These are phyloP conservation scores for Backusella mclennaniae DNA, from an alignment of 192 early-diverging fungal genomes.

Conservation along the genomic window DNA sequence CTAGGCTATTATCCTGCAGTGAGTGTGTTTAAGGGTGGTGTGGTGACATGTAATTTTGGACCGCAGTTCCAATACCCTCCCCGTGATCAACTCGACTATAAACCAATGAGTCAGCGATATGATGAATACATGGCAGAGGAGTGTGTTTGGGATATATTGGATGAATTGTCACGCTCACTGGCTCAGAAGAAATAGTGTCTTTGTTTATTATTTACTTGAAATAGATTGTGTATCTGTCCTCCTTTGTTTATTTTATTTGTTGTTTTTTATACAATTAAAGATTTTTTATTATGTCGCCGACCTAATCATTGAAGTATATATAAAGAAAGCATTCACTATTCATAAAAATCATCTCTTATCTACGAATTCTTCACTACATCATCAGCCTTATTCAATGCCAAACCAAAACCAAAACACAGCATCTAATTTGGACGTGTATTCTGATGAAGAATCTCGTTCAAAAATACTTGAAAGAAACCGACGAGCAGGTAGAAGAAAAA, in stretches of 20 bases:
- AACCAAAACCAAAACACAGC: not conserved
- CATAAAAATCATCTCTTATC: no score
- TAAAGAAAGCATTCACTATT: not conserved
- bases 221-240: not conserved
- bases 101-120: constrained; percentile 57
- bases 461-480: not conserved
- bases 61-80: constrained; percentile 62
- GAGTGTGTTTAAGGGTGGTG: constrained; percentile 59
- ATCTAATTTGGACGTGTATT: not conserved
- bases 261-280: constrained; percentile 2
- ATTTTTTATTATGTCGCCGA: not conserved
- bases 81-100: constrained; percentile 35
- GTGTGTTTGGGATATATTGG: constrained; percentile 58
- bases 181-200: not conserved
- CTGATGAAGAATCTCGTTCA: not conserved
- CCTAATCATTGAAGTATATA: not conserved
- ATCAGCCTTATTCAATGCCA: not conserved
- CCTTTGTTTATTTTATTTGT: not conserved
- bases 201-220: not conserved
- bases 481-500: not conserved
- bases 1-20: constrained; percentile 66
- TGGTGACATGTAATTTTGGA: constrained; percentile 62
- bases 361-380: not conserved
- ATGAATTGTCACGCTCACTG: constrained; percentile 44
- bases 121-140: constrained; percentile 59